Percentiles rank a stretch among this genome's conserved stretches.
Conservation (phyloP, 23 red algal genomes). For the Chondrus crispus region DNA sequence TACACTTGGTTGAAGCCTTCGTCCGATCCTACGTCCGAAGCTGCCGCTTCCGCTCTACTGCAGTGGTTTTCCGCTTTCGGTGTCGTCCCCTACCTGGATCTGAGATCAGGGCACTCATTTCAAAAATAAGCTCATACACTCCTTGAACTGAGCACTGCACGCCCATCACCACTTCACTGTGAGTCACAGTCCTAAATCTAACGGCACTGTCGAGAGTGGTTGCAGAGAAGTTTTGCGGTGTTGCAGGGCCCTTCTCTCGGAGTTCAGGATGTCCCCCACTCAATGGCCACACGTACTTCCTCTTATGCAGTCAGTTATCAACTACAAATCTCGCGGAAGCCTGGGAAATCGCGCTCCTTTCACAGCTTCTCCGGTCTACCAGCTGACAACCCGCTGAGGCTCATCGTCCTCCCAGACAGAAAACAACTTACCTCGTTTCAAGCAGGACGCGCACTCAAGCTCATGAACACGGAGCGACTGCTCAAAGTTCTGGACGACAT, state of each 20-base stretch:
- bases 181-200: neutral
- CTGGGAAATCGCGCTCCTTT: neutral
- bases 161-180: constrained; percentile 14
- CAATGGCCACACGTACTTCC: constrained; percentile 23
- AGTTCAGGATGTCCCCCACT: neutral
- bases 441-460: too few relatives aligned
- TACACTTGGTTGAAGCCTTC: neutral
- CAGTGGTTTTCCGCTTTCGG: constrained; percentile 8
- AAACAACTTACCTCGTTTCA: neutral
- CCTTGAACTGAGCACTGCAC: neutral
- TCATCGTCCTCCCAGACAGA: neutral
- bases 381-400: neutral
- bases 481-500: neutral
- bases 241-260: neutral
- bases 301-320: constrained; percentile 4
- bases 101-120: neutral
- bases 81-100: neutral
- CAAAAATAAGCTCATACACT: neutral
- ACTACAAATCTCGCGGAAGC: neutral
- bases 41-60: neutral
- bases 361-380: neutral
- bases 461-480: neutral
- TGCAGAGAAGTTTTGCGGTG: constrained; percentile 21
- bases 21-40: neutral
- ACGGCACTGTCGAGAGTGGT: constrained; percentile 14